A percentile compares a stretch with the other conserved stretches of the same genome.
phyloP scores from a whole-genome alignment of 2,329 filamentous ascomycete species.

The Diaporthe aspalathi region DNA sequence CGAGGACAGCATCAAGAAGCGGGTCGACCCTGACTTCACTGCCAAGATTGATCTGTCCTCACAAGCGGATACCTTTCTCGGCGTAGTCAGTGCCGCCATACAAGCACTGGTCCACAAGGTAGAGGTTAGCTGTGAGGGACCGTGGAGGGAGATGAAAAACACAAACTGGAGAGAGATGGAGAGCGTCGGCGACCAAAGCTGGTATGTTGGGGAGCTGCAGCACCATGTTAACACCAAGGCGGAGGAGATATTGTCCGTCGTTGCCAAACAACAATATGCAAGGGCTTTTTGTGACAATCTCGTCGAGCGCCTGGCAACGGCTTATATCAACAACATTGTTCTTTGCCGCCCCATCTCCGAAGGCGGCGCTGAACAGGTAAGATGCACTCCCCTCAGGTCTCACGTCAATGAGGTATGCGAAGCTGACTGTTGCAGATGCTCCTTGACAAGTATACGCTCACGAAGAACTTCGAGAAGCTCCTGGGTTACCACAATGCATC shows the following conservation, averaged over 20 bases:
- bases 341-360: constrained; percentile 92
- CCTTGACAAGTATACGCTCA: constrained; percentile 91
- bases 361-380: constrained; percentile 89
- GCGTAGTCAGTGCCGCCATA: constrained; percentile 89
- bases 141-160: constrained; percentile 97
- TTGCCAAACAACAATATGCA: constrained; percentile 93
- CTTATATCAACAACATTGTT: constrained; percentile 86
- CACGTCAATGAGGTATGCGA: neutral
- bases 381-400: constrained; percentile 32
- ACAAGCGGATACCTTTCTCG: constrained; percentile 94
- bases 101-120: constrained; percentile 86
- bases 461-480: constrained; percentile 80
- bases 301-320: constrained; percentile 85
- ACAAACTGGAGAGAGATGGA: constrained; percentile 96
- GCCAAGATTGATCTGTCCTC: constrained; percentile 87
- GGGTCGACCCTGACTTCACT: constrained; percentile 83
- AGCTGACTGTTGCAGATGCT: constrained; percentile 75
- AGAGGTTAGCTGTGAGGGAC: constrained; percentile 83
- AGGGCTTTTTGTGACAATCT: constrained; percentile 95
- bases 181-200: constrained; percentile 90
- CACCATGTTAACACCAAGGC: constrained; percentile 77
- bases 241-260: constrained; percentile 78
- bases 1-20: constrained; percentile 92
- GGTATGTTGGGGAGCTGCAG: constrained; percentile 87
- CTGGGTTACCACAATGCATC: constrained; percentile 70